Evolutionary conservation across 768 basidiomycete species (phyloP), one percentile per base, ranked within the genome.

Genomic region (Leucosporidium creatinivorum): DNA sequence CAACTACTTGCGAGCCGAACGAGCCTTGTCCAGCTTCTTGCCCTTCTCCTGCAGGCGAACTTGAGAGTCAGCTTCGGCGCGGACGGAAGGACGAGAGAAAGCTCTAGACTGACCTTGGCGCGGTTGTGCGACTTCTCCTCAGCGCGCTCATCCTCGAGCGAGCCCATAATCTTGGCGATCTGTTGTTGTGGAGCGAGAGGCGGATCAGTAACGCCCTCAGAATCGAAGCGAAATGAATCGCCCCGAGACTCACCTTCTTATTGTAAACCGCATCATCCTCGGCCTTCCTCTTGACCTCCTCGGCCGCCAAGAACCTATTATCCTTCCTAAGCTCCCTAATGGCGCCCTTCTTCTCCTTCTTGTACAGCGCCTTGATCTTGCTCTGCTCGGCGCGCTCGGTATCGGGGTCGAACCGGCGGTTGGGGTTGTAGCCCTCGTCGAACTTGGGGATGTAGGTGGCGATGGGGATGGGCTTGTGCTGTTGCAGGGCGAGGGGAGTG

Each of bases 301-400:
- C 92, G 33, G 82, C 82, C 15, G 94, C 91, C 79, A 99, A 81
- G 85, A 97, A 99, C 72, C 85, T 83, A 69, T 91, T 87, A 77
- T 99, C 96, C 81, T 97, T 97, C 68, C 96, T 85, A 62, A 99
- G 81, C 77, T 99, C 96, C 56, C 94, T 83, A 69, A 99, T 92
- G 7, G 96, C 96, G 54, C 96, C 93, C 82, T 97, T 98, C 76
- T 85, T 82, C 81, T 98, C 96, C 80, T 98, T 88, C 80, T 93
- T 93, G 81, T 92, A 88, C 76, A 93, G 85, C 50, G 85, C 84
- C 63, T 89, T 87, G 75, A 99, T 79, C 78, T 97, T 98, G 65
- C 87, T 80, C 0, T 86, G 85, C 72, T 89, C 89, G 76, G 91
- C 92, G 50, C 90, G 86, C 75, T 94, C 93, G 68, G 85, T 86